Evolutionary conservation across 2,329 filamentous ascomycete species (phyloP).

Genomic region (Boeremia exigua): DNA sequence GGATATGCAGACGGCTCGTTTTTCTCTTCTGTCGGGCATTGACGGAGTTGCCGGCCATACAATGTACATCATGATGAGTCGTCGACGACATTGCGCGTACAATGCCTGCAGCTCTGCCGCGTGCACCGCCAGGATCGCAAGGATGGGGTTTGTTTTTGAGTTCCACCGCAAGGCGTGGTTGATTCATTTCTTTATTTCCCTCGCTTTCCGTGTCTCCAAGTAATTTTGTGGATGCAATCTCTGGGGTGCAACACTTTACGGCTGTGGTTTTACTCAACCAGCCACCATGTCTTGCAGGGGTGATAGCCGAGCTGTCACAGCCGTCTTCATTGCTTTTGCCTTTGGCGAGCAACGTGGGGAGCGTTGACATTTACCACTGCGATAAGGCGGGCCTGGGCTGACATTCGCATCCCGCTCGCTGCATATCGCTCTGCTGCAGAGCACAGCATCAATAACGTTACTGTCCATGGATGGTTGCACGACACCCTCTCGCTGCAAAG

Average conservation of each 20-base stretch:
- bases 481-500: neutral
- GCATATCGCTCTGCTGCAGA: slow-evolving; percentile 14
- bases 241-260: neutral
- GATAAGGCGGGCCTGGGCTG: slow-evolving; percentile 19
- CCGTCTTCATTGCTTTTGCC: slow-evolving; percentile 11
- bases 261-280: neutral
- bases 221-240: neutral
- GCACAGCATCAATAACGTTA: neutral
- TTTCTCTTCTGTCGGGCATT: neutral
- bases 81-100: neutral
- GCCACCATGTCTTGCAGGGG: neutral
- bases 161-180: neutral
- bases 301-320: slow-evolving; percentile 11
- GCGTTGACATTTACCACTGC: slow-evolving; percentile 21
- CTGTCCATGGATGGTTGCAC: neutral
- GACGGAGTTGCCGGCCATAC: slow-evolving; percentile 3
- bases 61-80: slow-evolving; percentile 8
- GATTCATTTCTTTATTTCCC: neutral
- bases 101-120: slow-evolving; percentile 5
- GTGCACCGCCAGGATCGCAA: neutral
- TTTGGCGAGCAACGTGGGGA: slow-evolving; percentile 25
- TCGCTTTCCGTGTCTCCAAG: neutral
- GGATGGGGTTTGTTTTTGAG: neutral
- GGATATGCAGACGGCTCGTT: neutral
- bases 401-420: slow-evolving; percentile 23